phyloP scores from a whole-genome alignment of 1,139 yeast species.

The Kurtzmaniella quercitrusa region DNA sequence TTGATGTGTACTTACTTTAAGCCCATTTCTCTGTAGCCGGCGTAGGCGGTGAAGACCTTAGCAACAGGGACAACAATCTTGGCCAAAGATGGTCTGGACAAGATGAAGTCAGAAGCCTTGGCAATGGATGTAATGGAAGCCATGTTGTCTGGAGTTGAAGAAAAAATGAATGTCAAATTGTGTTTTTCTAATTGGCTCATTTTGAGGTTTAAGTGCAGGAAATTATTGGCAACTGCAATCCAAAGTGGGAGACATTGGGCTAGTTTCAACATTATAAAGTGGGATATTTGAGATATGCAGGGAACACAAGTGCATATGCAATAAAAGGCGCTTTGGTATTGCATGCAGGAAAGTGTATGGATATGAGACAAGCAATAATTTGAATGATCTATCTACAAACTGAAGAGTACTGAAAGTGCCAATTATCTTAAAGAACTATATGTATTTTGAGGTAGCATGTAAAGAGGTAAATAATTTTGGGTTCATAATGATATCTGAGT shows the following conservation, averaged over 20 bases:
- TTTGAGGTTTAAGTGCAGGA: neutral
- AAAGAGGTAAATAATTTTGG: too few relatives aligned
- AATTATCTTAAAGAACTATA: too few relatives aligned
- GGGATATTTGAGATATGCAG: too few relatives aligned
- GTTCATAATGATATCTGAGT: too few relatives aligned
- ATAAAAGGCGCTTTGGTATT: too few relatives aligned
- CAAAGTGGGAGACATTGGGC: neutral
- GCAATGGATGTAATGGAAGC: slow-evolving; percentile 79
- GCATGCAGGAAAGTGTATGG: too few relatives aligned
- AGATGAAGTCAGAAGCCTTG: slow-evolving; percentile 75
- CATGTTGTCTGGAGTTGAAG: slow-evolving; percentile 29
- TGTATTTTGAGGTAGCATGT: too few relatives aligned
- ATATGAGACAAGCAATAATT: too few relatives aligned
- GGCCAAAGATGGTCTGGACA: slow-evolving; percentile 75
- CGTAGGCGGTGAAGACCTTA: slow-evolving; percentile 61
- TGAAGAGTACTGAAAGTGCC: too few relatives aligned
- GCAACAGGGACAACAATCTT: slow-evolving; percentile 78
- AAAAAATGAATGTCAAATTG: slow-evolving; percentile 12
- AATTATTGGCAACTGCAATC: neutral
- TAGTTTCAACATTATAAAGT: too few relatives aligned
- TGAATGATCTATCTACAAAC: too few relatives aligned
- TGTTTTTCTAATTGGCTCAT: slow-evolving; percentile 19
- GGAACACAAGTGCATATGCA: too few relatives aligned
- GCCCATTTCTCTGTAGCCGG: slow-evolving; percentile 95
- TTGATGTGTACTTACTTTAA: slow-evolving; percentile 46